A percentile compares a stretch with the other conserved stretches of the same genome.
These are phyloP conservation scores for Periconia digitata DNA, from an alignment of 2,329 filamentous ascomycete genomes.

Conservation along the genomic window DNA sequence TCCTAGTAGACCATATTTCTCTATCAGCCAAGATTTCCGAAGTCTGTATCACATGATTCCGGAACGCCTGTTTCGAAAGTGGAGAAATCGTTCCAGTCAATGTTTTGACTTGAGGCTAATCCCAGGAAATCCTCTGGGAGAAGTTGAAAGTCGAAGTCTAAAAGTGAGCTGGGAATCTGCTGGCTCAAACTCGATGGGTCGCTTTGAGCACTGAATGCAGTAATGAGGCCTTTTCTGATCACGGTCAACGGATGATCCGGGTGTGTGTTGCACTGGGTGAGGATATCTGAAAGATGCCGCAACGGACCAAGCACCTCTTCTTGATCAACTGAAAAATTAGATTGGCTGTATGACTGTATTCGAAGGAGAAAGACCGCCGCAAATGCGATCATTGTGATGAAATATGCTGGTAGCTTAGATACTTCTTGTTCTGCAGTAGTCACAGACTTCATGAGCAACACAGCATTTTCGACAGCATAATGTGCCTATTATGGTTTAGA, in stretches of 20 bases:
- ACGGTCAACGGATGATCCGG: too few relatives aligned
- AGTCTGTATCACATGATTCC: neutral
- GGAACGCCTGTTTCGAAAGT: neutral
- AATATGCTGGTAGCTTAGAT: conserved; percentile 48
- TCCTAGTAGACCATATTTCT: too few relatives aligned
- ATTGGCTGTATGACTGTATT: conserved; percentile 20
- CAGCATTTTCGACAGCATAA: conserved; percentile 46
- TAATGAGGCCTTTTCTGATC: too few relatives aligned
- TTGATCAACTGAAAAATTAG: too few relatives aligned
- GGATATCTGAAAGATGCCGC: too few relatives aligned
- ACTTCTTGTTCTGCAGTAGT: conserved; percentile 47
- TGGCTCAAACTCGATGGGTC: too few relatives aligned
- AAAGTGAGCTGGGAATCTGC: neutral
- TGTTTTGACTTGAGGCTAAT: neutral
- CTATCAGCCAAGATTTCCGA: too few relatives aligned
- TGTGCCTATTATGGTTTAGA: neutral
- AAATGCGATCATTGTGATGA: conserved; percentile 53
- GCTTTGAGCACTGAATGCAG: too few relatives aligned
- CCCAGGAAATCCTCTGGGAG: neutral
- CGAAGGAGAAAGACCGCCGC: conserved; percentile 50
- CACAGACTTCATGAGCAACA: conserved; percentile 47
- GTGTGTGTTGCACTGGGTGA: too few relatives aligned
- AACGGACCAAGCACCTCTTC: too few relatives aligned
- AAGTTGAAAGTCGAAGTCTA: neutral
- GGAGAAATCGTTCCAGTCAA: neutral